Conservation (phyloP, 2,329 filamentous ascomycete genomes). For the Fusarium setosum region DNA sequence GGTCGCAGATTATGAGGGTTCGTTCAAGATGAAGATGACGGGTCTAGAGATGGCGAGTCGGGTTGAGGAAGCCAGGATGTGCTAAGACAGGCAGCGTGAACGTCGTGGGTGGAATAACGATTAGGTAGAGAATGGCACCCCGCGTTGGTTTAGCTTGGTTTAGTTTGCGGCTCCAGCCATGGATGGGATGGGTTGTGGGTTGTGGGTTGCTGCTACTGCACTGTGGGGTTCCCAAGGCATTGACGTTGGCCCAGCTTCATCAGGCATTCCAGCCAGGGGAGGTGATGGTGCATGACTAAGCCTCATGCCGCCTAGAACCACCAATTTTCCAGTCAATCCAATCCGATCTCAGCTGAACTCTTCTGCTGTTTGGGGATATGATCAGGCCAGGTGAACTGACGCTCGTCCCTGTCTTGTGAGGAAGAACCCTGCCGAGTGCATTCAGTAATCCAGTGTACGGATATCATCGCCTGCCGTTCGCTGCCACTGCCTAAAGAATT, state of each 20-base stretch:
- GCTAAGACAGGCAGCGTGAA: constrained; percentile 2
- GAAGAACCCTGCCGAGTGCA: too few species aligned
- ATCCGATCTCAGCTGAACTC: constrained; percentile 14
- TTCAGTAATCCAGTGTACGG: too few species aligned
- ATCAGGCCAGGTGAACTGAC: constrained; percentile 15
- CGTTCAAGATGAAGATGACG: not conserved
- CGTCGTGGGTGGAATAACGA: constrained; percentile 3
- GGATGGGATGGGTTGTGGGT: not conserved
- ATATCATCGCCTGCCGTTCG: too few species aligned
- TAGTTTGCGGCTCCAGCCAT: not conserved
- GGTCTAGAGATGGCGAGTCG: not conserved
- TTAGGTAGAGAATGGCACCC: constrained; percentile 30
- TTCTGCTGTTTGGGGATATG: constrained; percentile 15
- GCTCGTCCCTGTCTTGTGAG: not conserved
- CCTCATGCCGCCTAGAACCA: not conserved
- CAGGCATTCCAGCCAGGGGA: constrained; percentile 6
- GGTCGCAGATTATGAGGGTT: not conserved
- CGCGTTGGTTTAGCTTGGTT: constrained; percentile 15
- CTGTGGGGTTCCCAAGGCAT: constrained; percentile 12
- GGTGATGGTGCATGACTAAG: constrained; percentile 3
- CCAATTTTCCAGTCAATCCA: too few species aligned
- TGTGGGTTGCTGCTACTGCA: too few species aligned
- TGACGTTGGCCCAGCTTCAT: constrained; percentile 7
- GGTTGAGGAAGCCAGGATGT: not conserved
- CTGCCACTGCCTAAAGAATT: too few species aligned